Percentiles rank a stretch among this genome's conserved stretches.
phyloP scores from a whole-genome alignment of 192 early-diverging fungal genomes.

The Backusella psychrophila region DNA sequence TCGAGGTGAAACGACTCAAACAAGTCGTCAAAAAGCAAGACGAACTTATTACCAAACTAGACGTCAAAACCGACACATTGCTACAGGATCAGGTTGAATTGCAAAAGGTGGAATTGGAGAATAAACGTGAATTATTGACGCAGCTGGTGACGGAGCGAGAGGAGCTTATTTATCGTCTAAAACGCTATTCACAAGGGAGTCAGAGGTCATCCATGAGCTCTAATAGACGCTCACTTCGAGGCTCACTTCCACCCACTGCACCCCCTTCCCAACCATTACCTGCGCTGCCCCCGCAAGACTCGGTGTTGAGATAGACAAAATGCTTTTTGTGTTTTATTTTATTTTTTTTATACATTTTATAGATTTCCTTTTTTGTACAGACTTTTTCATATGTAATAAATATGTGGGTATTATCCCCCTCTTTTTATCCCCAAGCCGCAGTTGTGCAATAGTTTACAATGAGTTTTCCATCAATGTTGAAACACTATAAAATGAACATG shows the following conservation, averaged over 20 bases:
- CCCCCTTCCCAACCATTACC: slow-evolving; percentile 22
- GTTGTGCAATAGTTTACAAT: slow-evolving; percentile 92
- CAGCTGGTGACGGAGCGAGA: slow-evolving; percentile 28
- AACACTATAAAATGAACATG: slow-evolving; percentile 55
- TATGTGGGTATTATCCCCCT: not conserved
- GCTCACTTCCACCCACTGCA: slow-evolving; percentile 10
- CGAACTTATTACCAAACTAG: slow-evolving; percentile 19
- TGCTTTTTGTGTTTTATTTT: not conserved
- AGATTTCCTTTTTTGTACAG: not conserved
- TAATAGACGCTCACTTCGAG: not conserved
- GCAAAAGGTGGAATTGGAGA: slow-evolving; percentile 23
- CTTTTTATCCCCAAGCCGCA: slow-evolving; percentile 79
- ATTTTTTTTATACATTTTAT: slow-evolving; percentile 13
- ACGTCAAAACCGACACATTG: not conserved
- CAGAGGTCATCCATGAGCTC: not conserved
- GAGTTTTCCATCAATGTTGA: slow-evolving; percentile 75
- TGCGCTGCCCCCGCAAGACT: slow-evolving; percentile 6
- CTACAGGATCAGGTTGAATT: slow-evolving; percentile 21
- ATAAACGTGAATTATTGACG: slow-evolving; percentile 20
- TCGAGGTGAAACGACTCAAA: slow-evolving; percentile 8
- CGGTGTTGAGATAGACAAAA: not conserved
- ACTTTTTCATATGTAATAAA: not conserved
- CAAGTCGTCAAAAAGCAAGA: slow-evolving; percentile 26
- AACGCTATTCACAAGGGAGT: not conserved
- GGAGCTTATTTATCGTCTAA: not conserved